Base-by-base conservation (phyloP, 148 eudicot genomes). In the Arctostaphylos glauca region DNA sequence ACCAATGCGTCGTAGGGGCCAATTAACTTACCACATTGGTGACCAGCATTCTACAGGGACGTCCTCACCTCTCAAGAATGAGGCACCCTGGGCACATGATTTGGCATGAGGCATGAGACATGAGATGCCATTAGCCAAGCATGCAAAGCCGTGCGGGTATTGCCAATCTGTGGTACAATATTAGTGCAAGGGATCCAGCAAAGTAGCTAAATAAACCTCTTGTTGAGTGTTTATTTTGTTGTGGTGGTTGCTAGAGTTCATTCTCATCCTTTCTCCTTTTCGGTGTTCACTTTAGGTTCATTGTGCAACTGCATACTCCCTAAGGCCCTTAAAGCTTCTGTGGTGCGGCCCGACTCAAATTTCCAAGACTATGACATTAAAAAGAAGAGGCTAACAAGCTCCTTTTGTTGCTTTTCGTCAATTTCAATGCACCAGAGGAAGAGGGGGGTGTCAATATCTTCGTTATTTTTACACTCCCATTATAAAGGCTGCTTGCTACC, bases 281-380 rank as follows among this genome's bases (percentile, higher is more conserved):
- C 43, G 55, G 41, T 83, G 56, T 50, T 44, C 52, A 59, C 46
- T 80, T 81, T 81, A 95, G 98, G 98, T 66, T 93, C 97, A 74
- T 75, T 87, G 54, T 95, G 97, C 91, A 91, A 91, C 84, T 93
- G 93, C 84, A 84, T 95, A 79, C 91, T 95, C 50, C 98, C 98
- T 1, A 92, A 90, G 71, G 83, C 87, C 76, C 92, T 92, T 48
- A 92, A 93, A 80, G 84, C 89, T 67, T 84, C 92, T n/a, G 76
- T 90, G 0, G 81, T 90, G 46, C 84, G 21, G 14, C 85, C 76
- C 23, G 88, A 88, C 52, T 85, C 90, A 31, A 86, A 88, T 49
- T 78, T 80, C 48, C 88, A 82, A 83, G 87, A 75, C 64, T 74
- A 53, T 80, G 92, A 90, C 41, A 77, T 80, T 74, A 94, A 95